phyloP scores from a whole-genome alignment of 2,329 filamentous ascomycete genomes.

The Fusarium sp. region DNA sequence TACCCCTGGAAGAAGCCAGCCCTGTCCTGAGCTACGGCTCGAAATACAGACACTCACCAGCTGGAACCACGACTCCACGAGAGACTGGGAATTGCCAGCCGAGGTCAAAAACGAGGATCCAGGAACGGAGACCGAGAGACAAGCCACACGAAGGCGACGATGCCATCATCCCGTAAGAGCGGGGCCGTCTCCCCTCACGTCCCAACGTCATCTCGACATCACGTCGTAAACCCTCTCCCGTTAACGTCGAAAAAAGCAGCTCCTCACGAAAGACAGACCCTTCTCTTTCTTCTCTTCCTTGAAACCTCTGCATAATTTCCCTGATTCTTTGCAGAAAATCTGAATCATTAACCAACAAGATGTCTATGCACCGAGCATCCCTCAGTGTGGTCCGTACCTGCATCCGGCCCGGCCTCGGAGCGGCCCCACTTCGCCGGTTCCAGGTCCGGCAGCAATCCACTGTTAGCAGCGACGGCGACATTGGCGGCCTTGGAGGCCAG shows the following conservation, averaged over 20 bases:
- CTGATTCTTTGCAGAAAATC: background rate
- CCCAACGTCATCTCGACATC: constrained; percentile 11
- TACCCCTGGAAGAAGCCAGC: background rate
- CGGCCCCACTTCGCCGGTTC: constrained; percentile 15
- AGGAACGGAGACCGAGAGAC: background rate
- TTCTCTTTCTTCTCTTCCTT: background rate
- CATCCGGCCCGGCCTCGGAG: constrained; percentile 1
- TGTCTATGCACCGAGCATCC: background rate
- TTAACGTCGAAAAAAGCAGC: background rate
- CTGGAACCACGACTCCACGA: background rate
- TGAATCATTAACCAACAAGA: background rate
- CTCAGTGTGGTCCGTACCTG: constrained; percentile 1
- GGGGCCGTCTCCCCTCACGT: background rate
- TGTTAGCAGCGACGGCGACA: constrained; percentile 10
- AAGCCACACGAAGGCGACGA: background rate
- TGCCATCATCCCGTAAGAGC: background rate
- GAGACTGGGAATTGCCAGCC: background rate
- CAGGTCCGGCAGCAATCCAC: constrained; percentile 6
- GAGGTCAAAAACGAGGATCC: background rate
- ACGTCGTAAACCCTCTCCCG: background rate
- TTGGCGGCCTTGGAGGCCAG: constrained; percentile 5
- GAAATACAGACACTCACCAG: background rate
- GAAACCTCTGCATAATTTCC: background rate
- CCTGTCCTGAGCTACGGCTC: background rate
- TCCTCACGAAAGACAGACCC: background rate